phyloP scores from a whole-genome alignment of 169 alveolate species.

The Sarcocystis neurona region DNA sequence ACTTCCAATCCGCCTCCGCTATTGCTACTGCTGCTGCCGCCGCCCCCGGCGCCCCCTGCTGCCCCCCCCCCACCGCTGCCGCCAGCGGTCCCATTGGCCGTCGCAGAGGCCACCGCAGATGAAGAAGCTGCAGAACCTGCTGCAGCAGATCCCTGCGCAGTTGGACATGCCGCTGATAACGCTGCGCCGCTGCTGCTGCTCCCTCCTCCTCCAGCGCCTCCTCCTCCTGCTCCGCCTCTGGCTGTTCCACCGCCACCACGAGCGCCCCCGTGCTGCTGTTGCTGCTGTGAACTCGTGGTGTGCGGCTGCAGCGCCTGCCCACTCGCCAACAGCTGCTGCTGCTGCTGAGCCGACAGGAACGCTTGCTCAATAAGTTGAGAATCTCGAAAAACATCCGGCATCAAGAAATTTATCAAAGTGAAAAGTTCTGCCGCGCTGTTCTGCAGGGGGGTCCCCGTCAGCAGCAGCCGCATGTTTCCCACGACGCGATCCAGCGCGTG shows the following conservation, averaged over 20 bases:
- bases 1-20: constrained; percentile 59
- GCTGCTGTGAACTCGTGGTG: too few relatives aligned
- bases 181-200: too few relatives aligned
- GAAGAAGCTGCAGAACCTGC: too few relatives aligned
- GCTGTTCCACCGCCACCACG: too few relatives aligned
- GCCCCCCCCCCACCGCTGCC: constrained; percentile 31
- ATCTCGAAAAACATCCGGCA: constrained; percentile 96
- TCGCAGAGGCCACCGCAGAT: too few relatives aligned
- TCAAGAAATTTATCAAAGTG: constrained; percentile 93
- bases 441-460: constrained; percentile 96
- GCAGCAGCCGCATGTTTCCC: constrained; percentile 88
- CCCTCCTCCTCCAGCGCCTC: too few relatives aligned
- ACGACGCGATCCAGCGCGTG: constrained; percentile 89
- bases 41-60: constrained; percentile 39
- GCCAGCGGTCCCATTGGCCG: neutral
- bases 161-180: too few relatives aligned
- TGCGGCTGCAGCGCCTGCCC: too few relatives aligned
- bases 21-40: neutral
- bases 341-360: neutral
- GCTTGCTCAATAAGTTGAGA: constrained; percentile 93
- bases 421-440: constrained; percentile 93
- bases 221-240: too few relatives aligned
- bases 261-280: too few relatives aligned
- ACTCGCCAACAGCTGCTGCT: neutral
- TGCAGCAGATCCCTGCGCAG: too few relatives aligned